A percentile compares a stretch with the other conserved stretches of the same genome.
Evolutionary conservation across 2,329 filamentous ascomycete species (phyloP).

Genomic region (Talaromyces piceae): DNA sequence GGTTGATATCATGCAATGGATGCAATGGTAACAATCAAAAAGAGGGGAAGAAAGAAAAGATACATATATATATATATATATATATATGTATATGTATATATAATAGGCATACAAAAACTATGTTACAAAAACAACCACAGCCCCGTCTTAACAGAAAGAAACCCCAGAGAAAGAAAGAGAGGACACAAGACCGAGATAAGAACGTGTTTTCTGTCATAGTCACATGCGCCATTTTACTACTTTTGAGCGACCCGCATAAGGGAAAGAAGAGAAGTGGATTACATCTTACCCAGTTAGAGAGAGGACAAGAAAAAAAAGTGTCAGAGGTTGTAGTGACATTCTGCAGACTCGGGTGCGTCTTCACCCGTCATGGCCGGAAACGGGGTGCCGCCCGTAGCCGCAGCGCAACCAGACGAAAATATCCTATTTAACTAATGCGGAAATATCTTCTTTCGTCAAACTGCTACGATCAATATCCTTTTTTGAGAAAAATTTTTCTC

Average conservation of each 20-base stretch:
- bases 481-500: too few species aligned
- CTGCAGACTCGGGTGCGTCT: neutral
- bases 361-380: conserved; percentile 11
- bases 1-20: too few species aligned
- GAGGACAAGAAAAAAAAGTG: neutral
- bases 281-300: neutral
- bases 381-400: conserved; percentile 8
- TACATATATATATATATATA: too few species aligned
- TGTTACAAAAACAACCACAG: too few species aligned
- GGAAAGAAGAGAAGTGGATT: neutral
- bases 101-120: too few species aligned
- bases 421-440: neutral
- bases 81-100: too few species aligned
- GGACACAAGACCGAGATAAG: neutral
- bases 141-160: too few species aligned
- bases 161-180: too few species aligned
- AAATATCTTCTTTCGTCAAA: too few species aligned
- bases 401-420: neutral
- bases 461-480: too few species aligned
- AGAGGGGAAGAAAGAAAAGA: too few species aligned
- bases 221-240: neutral
- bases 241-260: neutral
- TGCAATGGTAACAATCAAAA: too few species aligned
- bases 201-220: neutral
- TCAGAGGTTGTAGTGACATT: neutral